These are phyloP conservation scores for Bondarzewia mesenterica DNA, from an alignment of 1,284 basidiomycete species.

Conservation along the genomic window DNA sequence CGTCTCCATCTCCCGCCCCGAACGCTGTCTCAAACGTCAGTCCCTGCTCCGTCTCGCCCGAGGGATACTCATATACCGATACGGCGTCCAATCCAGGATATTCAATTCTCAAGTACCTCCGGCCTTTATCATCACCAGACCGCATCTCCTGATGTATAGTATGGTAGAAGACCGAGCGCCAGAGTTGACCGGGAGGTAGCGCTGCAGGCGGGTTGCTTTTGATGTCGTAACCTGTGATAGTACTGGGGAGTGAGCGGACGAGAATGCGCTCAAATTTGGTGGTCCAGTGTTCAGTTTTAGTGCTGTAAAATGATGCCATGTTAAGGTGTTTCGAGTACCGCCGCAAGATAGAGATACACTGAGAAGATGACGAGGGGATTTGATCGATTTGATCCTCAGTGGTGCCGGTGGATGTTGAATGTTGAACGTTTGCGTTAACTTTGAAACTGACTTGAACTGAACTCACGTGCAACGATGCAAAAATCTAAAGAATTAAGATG, in stretches of 20 bases:
- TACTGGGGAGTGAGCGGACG: not conserved
- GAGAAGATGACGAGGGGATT: no score
- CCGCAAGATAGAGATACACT: no score
- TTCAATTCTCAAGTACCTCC: constrained; percentile 6
- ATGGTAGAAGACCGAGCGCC: constrained; percentile 7
- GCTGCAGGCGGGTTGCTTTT: not conserved
- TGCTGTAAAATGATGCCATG: not conserved
- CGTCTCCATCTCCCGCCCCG: not conserved
- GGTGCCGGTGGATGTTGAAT: no score
- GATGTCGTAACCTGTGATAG: not conserved
- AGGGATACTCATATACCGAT: constrained; percentile 7
- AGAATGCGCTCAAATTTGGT: constrained; percentile 1
- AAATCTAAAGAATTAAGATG: no score
- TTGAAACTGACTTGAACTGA: no score
- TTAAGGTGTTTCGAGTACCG: no score
- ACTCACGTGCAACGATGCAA: no score
- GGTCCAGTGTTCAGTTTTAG: not conserved
- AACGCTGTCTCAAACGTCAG: not conserved
- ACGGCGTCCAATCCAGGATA: constrained; percentile 7
- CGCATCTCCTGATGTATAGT: constrained; percentile 6
- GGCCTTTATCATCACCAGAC: constrained; percentile 1
- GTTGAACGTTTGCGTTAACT: no score
- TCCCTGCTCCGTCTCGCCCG: not conserved
- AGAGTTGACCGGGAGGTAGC: constrained; percentile 3
- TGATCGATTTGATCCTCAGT: no score